These are phyloP conservation scores for Urtica urens DNA, from an alignment of 306 rosid genomes.

Conservation along the genomic window DNA sequence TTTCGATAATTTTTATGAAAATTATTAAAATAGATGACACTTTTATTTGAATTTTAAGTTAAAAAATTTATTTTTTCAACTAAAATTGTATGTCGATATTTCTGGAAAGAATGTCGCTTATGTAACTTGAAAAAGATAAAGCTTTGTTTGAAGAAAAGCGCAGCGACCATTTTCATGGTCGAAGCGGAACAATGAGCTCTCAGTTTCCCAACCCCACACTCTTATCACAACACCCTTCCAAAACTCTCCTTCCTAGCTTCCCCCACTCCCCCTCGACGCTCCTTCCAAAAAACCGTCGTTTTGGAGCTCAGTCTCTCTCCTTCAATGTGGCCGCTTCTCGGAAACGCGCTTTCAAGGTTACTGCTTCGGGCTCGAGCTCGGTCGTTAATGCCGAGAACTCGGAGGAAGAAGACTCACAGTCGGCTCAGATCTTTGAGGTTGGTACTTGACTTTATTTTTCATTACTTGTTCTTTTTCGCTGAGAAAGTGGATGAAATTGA, in stretches of 20 bases:
- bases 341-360: conserved; percentile 21
- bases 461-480: not conserved
- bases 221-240: conserved; percentile 11
- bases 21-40: too few species aligned
- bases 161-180: conserved; percentile 12
- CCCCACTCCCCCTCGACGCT: conserved; percentile 17
- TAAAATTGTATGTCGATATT: too few species aligned
- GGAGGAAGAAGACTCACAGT: conserved; percentile 49
- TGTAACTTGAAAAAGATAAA: too few species aligned
- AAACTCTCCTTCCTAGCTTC: conserved; percentile 24
- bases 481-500: not conserved
- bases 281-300: conserved; percentile 10
- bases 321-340: conserved; percentile 15
- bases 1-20: too few species aligned
- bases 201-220: conserved; percentile 15
- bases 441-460: not conserved
- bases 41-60: too few species aligned
- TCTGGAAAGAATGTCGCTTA: too few species aligned
- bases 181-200: conserved; percentile 43
- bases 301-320: conserved; percentile 15
- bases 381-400: conserved; percentile 10
- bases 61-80: too few species aligned
- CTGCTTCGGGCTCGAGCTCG: conserved; percentile 25
- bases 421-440: conserved; percentile 76
- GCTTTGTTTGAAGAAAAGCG: too few species aligned